A percentile compares a stretch with the other conserved stretches of the same genome.
Conservation (phyloP, 2,329 filamentous ascomycete species). For the Alternaria atra region DNA sequence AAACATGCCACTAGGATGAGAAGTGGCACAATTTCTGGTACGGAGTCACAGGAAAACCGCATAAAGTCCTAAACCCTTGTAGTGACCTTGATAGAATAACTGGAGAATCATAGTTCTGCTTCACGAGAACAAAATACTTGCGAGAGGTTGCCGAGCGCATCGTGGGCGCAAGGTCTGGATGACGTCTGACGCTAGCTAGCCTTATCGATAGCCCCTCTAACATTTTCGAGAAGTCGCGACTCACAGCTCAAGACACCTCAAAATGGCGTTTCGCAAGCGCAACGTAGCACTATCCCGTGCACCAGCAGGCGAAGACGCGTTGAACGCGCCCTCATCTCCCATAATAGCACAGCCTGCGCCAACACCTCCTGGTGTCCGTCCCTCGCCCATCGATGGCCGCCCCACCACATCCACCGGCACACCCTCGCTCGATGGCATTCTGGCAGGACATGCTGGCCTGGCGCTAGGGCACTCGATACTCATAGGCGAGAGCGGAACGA, state of each 20-base stretch:
- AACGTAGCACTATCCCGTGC: conserved; percentile 65
- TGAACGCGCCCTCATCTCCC: conserved; percentile 16
- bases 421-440: conserved; percentile 80
- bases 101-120: too few relatives aligned
- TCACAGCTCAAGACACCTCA: conserved; percentile 3
- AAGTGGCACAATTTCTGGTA: too few relatives aligned
- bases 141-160: background rate
- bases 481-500: conserved; percentile 89
- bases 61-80: too few relatives aligned
- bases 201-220: conserved; percentile 21
- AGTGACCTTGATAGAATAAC: too few relatives aligned
- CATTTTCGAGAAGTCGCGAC: conserved; percentile 21
- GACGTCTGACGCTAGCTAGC: background rate
- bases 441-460: conserved; percentile 87
- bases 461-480: conserved; percentile 82
- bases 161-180: background rate
- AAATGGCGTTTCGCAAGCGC: conserved; percentile 74
- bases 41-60: too few relatives aligned
- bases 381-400: conserved; percentile 88
- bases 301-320: conserved; percentile 28
- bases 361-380: conserved; percentile 67
- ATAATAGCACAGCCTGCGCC: conserved; percentile 25
- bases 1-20: too few relatives aligned
- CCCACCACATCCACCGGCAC: conserved; percentile 92
- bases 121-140: background rate